Evolutionary conservation across 306 rosid species (phyloP), one percentile per base, ranked within the genome.

Genomic region (Fragaria vesca): DNA sequence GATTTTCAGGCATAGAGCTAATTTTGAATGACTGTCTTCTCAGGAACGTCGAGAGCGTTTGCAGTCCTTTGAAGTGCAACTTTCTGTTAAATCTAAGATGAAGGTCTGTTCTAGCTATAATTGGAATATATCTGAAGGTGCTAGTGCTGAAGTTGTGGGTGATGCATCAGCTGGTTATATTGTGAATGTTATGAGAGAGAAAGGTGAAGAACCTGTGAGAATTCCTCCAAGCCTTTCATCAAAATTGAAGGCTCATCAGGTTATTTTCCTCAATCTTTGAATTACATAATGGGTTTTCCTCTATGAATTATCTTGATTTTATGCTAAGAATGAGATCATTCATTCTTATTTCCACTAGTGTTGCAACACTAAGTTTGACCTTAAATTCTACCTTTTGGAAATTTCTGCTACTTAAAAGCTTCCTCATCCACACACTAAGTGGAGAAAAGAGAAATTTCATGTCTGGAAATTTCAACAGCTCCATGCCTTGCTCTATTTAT

Each of bases 1-100:
- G 57, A n/a, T 30, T 57, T 63, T 72, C 16, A 66, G 52, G 24
- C 38, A 68, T 57, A 26, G 48, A 71, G 45, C 75, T 51, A 76
- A 20, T 66, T 57, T 55, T 72, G n/a, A 47, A 74, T 42, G 48
- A 60, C 34, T 66, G 66, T 75, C 76, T 79, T 74, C 66, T 79
- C 72, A 95, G 98, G 98, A 95, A 82, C 98, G 98, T 77, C 97
- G 91, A 81, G 97, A 95, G 76, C 97, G 98, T 47, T 79, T 92
- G 84, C 85, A 89, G 82, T 92, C 97, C 79, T 80, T 92, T 83
- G 83, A 96, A 82, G 93, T 63, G 43, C 93, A 90, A 83, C 91
- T 89, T 85, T 95, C 97, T 72, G 89, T 87, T 69, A 82, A 86
- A 71, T 88, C 97, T 79, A 78, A 86, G 66, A 80, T 84, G 65